phyloP scores from a whole-genome alignment of 164 flowering plant species.

The Houttuynia cordata region DNA sequence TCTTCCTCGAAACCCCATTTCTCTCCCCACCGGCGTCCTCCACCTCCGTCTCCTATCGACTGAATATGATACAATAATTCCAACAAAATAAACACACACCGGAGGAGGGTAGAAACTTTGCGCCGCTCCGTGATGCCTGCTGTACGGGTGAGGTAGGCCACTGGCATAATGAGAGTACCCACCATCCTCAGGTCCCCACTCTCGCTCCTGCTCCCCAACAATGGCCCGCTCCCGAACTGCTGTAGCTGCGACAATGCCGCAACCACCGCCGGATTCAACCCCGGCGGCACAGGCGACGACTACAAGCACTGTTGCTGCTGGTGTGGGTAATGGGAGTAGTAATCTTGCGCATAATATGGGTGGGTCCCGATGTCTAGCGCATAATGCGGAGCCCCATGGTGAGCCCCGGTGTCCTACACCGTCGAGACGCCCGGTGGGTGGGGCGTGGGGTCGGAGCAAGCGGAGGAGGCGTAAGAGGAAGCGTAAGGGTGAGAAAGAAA shows the following conservation, averaged over 20 bases:
- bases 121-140: neutral
- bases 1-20: too few relatives aligned
- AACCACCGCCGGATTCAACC: conserved; percentile 31
- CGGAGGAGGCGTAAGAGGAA: conserved; percentile 11
- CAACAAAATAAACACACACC: neutral
- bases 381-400: neutral
- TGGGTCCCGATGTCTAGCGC: conserved; percentile 1
- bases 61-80: neutral
- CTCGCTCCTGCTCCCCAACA: conserved; percentile 2
- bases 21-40: too few relatives aligned
- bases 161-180: neutral
- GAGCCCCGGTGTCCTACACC: conserved; percentile 7
- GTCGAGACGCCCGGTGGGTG: conserved; percentile 15
- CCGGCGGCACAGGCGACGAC: conserved; percentile 6
- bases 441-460: conserved; percentile 10
- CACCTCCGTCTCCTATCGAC: too few relatives aligned
- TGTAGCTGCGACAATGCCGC: conserved; percentile 30
- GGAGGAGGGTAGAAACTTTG: neutral
- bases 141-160: neutral
- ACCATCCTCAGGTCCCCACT: neutral
- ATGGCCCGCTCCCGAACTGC: conserved; percentile 27
- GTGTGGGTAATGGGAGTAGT: too few relatives aligned
- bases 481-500: conserved; percentile 23
- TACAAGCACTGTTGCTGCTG: conserved; percentile 3
- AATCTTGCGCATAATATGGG: conserved; percentile 5